Base-by-base conservation (phyloP, 192 early-diverging fungal species). In the Coemansia sp. region DNA sequence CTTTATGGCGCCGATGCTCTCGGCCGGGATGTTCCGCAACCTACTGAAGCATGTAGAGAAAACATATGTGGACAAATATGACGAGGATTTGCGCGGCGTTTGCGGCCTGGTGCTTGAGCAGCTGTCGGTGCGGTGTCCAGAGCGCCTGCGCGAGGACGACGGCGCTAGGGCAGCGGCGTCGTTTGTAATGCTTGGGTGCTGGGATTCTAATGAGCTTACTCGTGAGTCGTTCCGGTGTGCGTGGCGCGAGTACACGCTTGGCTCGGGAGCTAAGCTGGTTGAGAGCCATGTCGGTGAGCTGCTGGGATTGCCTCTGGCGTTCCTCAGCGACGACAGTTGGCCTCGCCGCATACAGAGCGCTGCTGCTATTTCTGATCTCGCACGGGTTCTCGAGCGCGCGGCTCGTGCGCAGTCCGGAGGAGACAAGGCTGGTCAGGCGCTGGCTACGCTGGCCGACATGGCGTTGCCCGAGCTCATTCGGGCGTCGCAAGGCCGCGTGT, bases 31-130 rank as follows among this genome's bases (percentile, higher is more conserved):
- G 37, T 63, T 94, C 2, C 73, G 76, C 3, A 88, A 86, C 37
- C 84, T 97, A 50, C 80, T 94, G 6, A 85, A 86, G 19, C 88
- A 93, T 65, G 70, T 96, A n/a, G 85, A 86, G 16, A 88, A 88
- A 35, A 74, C 89, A 9, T 96, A 96, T 79, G 77, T 94, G 19
- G 91, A 90, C n/a, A 86, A 86, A 61, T 57, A 76, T 83, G 94
- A 95, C 61, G 87, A 89, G 17, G 92, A 97, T 28, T 30, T 80
- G 10, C 89, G 93, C 14, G 86, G 90, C 0, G 84, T 92, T 10
- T 69, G 91, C 11, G 78, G 69, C 1, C 73, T 66, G 65, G 73
- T 75, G 1, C 40, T 75, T 38, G 69, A 75, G 63, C 78, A 80
- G 63, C 57, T 80, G 55, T 69, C 73, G 26, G 69, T 71, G 47